These are phyloP conservation scores for Candida nonsorbophila DNA, from an alignment of 805 yeast species.

Conservation along the genomic window DNA sequence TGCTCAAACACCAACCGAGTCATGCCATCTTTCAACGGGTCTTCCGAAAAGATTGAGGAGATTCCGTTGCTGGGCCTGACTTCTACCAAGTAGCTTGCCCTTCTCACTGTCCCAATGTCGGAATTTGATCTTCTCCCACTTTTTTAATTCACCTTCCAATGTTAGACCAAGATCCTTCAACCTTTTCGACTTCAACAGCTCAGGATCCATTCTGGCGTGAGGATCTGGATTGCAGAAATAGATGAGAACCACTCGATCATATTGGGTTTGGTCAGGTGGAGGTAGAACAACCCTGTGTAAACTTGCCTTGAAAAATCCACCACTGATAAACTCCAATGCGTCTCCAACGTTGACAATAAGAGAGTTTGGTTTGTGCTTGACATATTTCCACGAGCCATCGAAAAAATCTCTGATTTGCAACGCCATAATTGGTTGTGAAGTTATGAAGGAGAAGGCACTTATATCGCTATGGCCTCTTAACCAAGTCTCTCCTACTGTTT, in stretches of 20 bases:
- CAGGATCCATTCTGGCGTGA: constrained; percentile 36
- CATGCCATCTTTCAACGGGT: constrained; percentile 18
- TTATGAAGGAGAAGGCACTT: constrained; percentile 34
- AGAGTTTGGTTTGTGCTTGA: constrained; percentile 33
- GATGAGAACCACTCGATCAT: constrained; percentile 34
- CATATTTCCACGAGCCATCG: constrained; percentile 34
- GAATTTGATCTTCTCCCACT: constrained; percentile 34
- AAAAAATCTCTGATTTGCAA: constrained; percentile 34
- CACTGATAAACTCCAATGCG: constrained; percentile 36
- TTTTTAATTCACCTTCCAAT: constrained; percentile 18
- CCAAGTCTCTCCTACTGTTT: constrained; percentile 34
- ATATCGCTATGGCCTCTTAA: constrained; percentile 46
- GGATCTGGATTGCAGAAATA: constrained; percentile 38
- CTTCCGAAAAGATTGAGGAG: constrained; percentile 13
- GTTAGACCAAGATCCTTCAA: constrained; percentile 25
- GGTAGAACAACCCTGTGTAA: constrained; percentile 46
- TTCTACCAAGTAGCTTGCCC: constrained; percentile 14
- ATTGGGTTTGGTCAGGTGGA: constrained; percentile 33
- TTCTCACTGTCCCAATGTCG: constrained; percentile 31
- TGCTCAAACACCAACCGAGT: too few species aligned
- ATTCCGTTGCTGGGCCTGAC: constrained; percentile 15
- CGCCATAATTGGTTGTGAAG: constrained; percentile 36
- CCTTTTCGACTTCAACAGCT: constrained; percentile 31
- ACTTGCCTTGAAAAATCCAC: constrained; percentile 43
- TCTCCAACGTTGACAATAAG: constrained; percentile 39